Conservation (phyloP, 2,329 filamentous ascomycete species). For the Colletotrichum sp. region DNA sequence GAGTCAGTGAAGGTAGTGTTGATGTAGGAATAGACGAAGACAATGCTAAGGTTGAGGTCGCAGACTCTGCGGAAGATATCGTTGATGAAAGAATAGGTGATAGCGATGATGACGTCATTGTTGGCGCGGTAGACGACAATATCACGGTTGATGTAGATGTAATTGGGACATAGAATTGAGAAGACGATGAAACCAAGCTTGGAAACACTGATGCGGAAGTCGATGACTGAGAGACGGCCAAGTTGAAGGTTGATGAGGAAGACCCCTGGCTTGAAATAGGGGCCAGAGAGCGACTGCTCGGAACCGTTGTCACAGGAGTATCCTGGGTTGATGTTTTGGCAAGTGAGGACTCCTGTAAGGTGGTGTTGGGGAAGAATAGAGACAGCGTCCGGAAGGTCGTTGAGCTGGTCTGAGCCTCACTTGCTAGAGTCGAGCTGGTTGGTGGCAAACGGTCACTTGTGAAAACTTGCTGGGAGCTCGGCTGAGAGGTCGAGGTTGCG, state of each 20-base stretch:
- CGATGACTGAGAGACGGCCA: background rate
- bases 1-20: too few species aligned
- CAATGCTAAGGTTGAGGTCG: too few species aligned
- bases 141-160: background rate
- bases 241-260: background rate
- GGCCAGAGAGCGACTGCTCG: background rate
- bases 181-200: background rate
- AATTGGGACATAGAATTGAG: background rate
- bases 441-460: background rate
- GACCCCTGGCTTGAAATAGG: background rate
- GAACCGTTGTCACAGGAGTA: background rate
- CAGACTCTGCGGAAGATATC: too few species aligned
- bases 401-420: background rate
- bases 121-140: background rate
- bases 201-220: background rate
- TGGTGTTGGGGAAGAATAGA: background rate
- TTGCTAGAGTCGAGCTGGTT: background rate
- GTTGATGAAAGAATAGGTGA: too few species aligned
- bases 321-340: background rate
- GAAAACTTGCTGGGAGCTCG: background rate
- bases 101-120: too few species aligned
- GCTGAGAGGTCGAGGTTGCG: background rate
- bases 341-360: background rate
- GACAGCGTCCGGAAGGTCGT: background rate
- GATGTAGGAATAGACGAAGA: too few species aligned